Evolutionary conservation across 768 basidiomycete species (phyloP).

Genomic region (Pleurotus salmoneostramineus): DNA sequence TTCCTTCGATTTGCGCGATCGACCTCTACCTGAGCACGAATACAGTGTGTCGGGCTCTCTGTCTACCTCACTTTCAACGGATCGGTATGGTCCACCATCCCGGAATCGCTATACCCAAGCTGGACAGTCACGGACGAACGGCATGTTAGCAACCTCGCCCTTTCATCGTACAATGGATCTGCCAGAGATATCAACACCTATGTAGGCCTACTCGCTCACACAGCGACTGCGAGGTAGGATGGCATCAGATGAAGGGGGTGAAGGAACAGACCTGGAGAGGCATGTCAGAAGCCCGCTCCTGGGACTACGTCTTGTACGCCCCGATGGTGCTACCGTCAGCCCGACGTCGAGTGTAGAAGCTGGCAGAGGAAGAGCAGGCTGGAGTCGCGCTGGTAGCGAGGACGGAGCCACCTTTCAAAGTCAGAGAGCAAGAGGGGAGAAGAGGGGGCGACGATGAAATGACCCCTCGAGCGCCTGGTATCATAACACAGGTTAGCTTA

Average conservation of each 20-base stretch:
- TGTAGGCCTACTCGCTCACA: not conserved
- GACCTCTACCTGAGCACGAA: constrained; percentile 15
- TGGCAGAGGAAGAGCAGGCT: not conserved
- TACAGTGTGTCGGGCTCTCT: constrained; percentile 16
- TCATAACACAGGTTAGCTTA: not conserved
- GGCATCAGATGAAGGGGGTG: not conserved
- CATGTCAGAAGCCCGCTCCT: not conserved
- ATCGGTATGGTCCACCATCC: not conserved
- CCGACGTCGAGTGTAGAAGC: not conserved
- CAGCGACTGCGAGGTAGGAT: not conserved
- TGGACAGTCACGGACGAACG: not conserved
- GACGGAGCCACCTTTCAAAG: not conserved
- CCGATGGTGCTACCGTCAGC: not conserved
- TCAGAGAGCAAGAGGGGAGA: not conserved
- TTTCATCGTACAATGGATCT: not conserved
- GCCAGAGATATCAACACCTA: not conserved
- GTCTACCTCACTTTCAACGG: constrained; percentile 21
- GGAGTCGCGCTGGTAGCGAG: not conserved
- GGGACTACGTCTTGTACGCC: not conserved
- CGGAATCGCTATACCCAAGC: not conserved
- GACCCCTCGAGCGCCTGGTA: not conserved
- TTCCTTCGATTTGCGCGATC: constrained; percentile 58
- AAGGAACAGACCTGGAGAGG: not conserved
- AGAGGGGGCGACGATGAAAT: not conserved
- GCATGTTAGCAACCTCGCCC: not conserved